Evolutionary conservation across 108 stramenopile genomes (phyloP).

Genomic region (Skeletonema marinoi): DNA sequence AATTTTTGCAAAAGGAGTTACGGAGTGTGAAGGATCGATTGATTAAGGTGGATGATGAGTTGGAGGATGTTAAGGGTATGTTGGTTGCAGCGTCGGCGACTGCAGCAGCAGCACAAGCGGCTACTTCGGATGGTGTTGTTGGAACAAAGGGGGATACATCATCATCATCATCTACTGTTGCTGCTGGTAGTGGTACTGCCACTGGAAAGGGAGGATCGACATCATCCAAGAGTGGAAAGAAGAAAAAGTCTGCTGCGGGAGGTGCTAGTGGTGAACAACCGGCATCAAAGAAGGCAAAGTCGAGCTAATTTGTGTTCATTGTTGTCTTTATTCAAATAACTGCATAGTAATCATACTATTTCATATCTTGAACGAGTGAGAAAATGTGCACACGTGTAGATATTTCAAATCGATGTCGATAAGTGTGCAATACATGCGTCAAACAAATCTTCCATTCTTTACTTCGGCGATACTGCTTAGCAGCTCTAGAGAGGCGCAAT

Average conservation of each 20-base stretch:
- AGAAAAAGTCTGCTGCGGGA: background rate
- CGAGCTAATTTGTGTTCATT: background rate
- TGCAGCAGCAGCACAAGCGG: background rate
- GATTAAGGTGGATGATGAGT: slow-evolving; percentile 45
- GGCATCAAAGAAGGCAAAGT: slow-evolving; percentile 36
- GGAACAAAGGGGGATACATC: background rate
- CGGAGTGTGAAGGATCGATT: slow-evolving; percentile 69
- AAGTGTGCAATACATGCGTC: too few species aligned
- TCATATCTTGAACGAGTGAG: too few species aligned
- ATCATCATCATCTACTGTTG: background rate
- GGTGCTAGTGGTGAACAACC: slow-evolving; percentile 8
- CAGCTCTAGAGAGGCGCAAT: too few species aligned
- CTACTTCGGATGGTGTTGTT: slow-evolving; percentile 1
- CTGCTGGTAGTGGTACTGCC: background rate
- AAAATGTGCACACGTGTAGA: too few species aligned
- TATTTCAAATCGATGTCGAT: too few species aligned
- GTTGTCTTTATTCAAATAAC: too few species aligned
- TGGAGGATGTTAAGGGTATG: slow-evolving; percentile 54
- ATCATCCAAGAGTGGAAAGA: background rate
- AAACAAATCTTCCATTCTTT: too few species aligned
- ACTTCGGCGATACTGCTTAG: too few species aligned
- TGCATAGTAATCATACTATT: too few species aligned
- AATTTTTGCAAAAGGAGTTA: slow-evolving; percentile 72
- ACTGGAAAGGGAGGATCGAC: background rate
- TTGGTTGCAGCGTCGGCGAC: slow-evolving; percentile 10